Conservation (phyloP, 208 protist species). For the Crithidia thermophila region DNA sequence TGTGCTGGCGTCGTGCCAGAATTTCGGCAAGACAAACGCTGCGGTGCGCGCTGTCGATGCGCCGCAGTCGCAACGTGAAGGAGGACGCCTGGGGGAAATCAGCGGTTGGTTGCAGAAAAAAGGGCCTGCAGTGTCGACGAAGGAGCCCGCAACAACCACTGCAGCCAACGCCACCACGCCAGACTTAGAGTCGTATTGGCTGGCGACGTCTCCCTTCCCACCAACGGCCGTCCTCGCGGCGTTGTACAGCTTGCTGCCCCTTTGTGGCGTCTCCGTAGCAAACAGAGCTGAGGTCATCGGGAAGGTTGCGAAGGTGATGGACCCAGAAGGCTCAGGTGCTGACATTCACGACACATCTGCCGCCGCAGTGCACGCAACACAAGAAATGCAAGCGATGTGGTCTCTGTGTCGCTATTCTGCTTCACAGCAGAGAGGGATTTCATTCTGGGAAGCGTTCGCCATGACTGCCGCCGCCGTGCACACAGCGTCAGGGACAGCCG, state of each 20-base stretch:
- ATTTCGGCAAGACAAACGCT: not conserved
- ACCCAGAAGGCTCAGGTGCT: too few species aligned
- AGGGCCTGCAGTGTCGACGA: not conserved
- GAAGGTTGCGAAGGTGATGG: not conserved
- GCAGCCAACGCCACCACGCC: slow-evolving; percentile 1
- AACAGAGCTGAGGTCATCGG: not conserved
- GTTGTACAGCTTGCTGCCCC: slow-evolving; percentile 40
- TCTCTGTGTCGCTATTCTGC: too few species aligned
- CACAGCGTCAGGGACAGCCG: slow-evolving; percentile 4
- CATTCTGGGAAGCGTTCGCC: slow-evolving; percentile 25
- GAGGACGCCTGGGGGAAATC: too few species aligned
- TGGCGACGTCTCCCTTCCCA: slow-evolving; percentile 43
- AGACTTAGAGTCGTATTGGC: slow-evolving; percentile 39
- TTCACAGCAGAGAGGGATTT: too few species aligned
- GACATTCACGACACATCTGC: too few species aligned
- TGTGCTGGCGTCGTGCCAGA: slow-evolving; percentile 4
- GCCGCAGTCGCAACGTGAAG: not conserved
- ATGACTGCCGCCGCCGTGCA: slow-evolving; percentile 25
- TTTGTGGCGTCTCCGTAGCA: slow-evolving; percentile 20
- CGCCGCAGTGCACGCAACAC: too few species aligned
- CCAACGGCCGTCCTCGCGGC: slow-evolving; percentile 64
- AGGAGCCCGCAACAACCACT: not conserved
- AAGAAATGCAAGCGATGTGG: too few species aligned
- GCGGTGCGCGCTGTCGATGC: not conserved
- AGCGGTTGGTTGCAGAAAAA: too few species aligned